Conservation (phyloP, 805 yeast species). For the Yarrowia keelungensis region DNA sequence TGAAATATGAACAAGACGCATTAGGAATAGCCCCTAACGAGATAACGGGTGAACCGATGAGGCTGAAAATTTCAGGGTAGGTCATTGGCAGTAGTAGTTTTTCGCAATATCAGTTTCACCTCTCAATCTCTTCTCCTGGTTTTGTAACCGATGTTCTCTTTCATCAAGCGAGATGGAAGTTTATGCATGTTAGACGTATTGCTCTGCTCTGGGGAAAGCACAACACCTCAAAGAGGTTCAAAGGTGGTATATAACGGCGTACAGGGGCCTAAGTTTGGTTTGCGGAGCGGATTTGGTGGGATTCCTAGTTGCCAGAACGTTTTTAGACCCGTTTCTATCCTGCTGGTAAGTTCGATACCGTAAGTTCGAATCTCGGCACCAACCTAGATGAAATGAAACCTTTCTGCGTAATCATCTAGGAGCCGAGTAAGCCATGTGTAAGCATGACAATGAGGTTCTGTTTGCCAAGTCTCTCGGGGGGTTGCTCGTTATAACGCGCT, state of each 20-base stretch:
- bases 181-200: neutral
- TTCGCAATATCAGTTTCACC: no score
- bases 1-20: neutral
- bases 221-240: neutral
- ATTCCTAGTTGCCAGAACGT: neutral
- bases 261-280: neutral
- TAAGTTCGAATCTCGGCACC: constrained; percentile 1
- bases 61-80: neutral
- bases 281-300: constrained; percentile 5
- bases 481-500: no score
- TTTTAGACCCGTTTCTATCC: neutral
- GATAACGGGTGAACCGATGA: neutral
- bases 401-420: neutral
- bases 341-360: neutral
- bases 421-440: neutral
- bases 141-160: no score
- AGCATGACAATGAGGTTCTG: neutral
- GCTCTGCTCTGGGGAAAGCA: neutral
- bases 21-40: neutral
- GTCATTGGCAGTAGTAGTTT: no score
- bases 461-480: neutral
- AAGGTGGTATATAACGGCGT: neutral
- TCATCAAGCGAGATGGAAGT: neutral
- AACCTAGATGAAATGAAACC: constrained; percentile 9
- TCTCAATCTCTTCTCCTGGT: no score